Evolutionary conservation across 2,329 filamentous ascomycete species (phyloP).

Genomic region (Ploettnerulaceae sp.): DNA sequence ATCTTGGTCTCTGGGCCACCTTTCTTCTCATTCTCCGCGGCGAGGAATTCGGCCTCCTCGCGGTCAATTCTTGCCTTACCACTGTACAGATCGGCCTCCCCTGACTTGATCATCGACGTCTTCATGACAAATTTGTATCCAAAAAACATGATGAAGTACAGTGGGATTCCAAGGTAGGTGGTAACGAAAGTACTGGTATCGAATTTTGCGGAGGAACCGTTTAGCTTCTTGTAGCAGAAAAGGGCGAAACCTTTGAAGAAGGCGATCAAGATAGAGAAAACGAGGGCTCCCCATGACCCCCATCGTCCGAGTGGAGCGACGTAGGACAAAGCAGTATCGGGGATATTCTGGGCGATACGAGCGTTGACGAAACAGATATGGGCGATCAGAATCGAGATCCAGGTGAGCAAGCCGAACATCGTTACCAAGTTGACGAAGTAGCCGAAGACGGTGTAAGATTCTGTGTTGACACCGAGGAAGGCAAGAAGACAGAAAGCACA

Average conservation of each 20-base stretch:
- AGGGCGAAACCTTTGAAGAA: constrained; percentile 74
- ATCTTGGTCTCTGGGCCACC: constrained; percentile 23
- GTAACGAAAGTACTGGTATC: constrained; percentile 62
- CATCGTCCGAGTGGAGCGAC: constrained; percentile 65
- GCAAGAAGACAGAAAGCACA: constrained; percentile 56
- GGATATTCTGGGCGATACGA: constrained; percentile 55
- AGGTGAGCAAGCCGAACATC: constrained; percentile 31
- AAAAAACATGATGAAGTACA: constrained; percentile 55
- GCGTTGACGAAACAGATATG: constrained; percentile 64
- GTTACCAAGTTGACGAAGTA: constrained; percentile 66
- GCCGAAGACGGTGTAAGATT: constrained; percentile 58
- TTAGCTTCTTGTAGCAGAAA: constrained; percentile 60
- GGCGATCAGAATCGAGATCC: constrained; percentile 54
- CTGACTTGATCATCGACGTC: constrained; percentile 42
- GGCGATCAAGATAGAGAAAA: constrained; percentile 67
- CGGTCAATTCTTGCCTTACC: constrained; percentile 56
- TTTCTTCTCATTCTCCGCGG: constrained; percentile 18
- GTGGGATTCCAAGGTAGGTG: constrained; percentile 57
- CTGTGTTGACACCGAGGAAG: constrained; percentile 58
- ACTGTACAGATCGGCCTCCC: constrained; percentile 49
- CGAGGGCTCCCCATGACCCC: constrained; percentile 63
- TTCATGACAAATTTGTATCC: constrained; percentile 47
- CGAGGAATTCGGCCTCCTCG: constrained; percentile 45
- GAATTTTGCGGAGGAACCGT: constrained; percentile 43
- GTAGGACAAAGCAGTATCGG: constrained; percentile 54